Conservation (phyloP, 2,329 filamentous ascomycete genomes). For the Aspergillus pseudotamarii region DNA sequence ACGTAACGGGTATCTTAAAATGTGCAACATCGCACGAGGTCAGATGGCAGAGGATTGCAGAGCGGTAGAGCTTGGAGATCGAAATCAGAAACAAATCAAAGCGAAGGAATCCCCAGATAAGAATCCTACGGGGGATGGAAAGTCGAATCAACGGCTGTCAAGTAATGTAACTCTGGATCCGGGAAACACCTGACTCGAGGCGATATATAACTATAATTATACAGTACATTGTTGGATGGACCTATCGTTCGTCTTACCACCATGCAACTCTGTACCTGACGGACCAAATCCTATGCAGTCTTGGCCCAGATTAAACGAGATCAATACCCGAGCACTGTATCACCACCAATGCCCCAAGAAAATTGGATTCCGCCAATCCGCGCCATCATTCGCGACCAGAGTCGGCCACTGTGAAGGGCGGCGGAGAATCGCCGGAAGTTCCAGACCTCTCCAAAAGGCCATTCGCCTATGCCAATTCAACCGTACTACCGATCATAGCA, state of each 20-base stretch:
- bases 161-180: neutral
- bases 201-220: neutral
- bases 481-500: neutral
- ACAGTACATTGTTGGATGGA: neutral
- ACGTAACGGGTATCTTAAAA: neutral
- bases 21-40: neutral
- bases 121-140: neutral
- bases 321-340: neutral
- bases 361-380: neutral
- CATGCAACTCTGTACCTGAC: slow-evolving; percentile 1
- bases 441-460: neutral
- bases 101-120: neutral
- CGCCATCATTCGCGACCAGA: neutral
- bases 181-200: neutral
- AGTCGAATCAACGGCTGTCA: neutral
- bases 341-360: neutral
- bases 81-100: neutral
- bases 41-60: neutral
- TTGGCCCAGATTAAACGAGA: neutral
- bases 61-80: neutral
- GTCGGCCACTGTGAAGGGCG: neutral
- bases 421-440: neutral
- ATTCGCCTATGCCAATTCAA: neutral
- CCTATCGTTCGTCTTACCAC: neutral
- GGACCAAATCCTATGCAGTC: neutral